phyloP scores from a whole-genome alignment of 2,329 filamentous ascomycete species.

The Ophiocordyceps camponoti-leonardi region DNA sequence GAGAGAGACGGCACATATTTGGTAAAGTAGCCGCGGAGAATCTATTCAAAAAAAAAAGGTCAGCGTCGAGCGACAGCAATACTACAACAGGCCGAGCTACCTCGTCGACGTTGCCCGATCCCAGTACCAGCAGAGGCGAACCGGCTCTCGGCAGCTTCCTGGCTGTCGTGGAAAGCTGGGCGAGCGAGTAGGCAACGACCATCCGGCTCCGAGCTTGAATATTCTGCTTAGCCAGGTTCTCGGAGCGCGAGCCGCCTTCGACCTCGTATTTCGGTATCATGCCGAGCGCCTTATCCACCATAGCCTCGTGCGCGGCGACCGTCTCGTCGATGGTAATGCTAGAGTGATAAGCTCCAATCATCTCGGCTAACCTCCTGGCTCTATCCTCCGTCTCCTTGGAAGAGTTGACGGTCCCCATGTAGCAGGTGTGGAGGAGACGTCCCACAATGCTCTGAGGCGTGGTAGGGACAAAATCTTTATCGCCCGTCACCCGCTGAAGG shows the following conservation, averaged over 20 bases:
- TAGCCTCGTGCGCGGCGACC: slow-evolving; percentile 26
- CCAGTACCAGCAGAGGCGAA: slow-evolving; percentile 44
- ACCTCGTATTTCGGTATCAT: slow-evolving; percentile 21
- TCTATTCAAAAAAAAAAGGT: slow-evolving; percentile 17
- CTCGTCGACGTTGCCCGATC: slow-evolving; percentile 30
- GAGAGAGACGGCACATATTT: slow-evolving; percentile 4
- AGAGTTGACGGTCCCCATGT: slow-evolving; percentile 44
- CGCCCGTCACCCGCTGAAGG: slow-evolving; percentile 9
- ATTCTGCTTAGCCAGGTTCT: slow-evolving; percentile 50
- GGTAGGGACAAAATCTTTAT: slow-evolving; percentile 14
- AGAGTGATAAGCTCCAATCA: neutral
- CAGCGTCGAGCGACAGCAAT: neutral
- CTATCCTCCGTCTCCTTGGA: slow-evolving; percentile 29
- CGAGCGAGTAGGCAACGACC: slow-evolving; percentile 46
- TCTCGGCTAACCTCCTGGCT: slow-evolving; percentile 1
- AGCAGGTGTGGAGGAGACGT: slow-evolving; percentile 22
- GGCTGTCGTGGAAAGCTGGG: slow-evolving; percentile 41
- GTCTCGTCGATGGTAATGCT: slow-evolving; percentile 1
- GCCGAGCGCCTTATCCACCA: slow-evolving; percentile 10
- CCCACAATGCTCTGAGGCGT: slow-evolving; percentile 36
- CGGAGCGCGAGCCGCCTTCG: slow-evolving; percentile 7
- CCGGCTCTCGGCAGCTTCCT: slow-evolving; percentile 31
- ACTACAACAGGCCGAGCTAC: neutral
- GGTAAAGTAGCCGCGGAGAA: slow-evolving; percentile 35
- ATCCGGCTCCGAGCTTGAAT: slow-evolving; percentile 49